Percentiles rank a stretch among this genome's conserved stretches.
These are phyloP conservation scores for Caryopteris hybrid DNA, from an alignment of 305 asterid species.

Conservation along the genomic window DNA sequence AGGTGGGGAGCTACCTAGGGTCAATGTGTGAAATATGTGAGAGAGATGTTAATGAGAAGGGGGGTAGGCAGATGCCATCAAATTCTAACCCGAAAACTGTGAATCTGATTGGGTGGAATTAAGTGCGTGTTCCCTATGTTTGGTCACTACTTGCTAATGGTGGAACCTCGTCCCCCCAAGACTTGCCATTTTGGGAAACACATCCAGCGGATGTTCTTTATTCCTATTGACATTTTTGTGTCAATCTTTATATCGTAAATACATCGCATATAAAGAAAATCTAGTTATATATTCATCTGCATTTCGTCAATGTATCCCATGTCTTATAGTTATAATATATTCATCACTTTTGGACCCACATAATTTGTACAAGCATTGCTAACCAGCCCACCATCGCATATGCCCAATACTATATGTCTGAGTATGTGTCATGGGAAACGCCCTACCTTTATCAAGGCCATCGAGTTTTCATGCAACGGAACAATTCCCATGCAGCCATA, in stretches of 20 bases:
- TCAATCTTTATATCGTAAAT: slow-evolving; percentile 32
- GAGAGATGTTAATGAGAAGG: neutral
- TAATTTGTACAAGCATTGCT: no score
- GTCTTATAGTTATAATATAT: no score
- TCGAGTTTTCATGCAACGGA: no score
- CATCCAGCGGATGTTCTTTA: slow-evolving; percentile 40
- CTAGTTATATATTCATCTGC: neutral
- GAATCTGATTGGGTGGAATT: slow-evolving; percentile 36
- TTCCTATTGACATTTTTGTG: slow-evolving; percentile 34
- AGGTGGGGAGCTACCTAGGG: slow-evolving; percentile 12
- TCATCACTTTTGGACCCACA: no score
- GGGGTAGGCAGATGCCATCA: neutral
- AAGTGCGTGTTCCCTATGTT: slow-evolving; percentile 50
- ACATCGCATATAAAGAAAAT: neutral
- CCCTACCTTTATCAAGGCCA: no score
- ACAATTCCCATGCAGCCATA: no score
- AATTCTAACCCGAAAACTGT: slow-evolving; percentile 17
- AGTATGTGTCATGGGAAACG: no score
- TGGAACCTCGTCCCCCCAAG: slow-evolving; percentile 46
- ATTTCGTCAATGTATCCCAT: slow-evolving; percentile 7
- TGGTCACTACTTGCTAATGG: slow-evolving; percentile 42
- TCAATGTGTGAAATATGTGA: slow-evolving; percentile 13
- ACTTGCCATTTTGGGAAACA: slow-evolving; percentile 40
- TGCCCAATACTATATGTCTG: no score
- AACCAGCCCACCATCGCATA: no score